Base-by-base conservation (phyloP, 2,329 filamentous ascomycete species). In the Ophiostoma sp. region DNA sequence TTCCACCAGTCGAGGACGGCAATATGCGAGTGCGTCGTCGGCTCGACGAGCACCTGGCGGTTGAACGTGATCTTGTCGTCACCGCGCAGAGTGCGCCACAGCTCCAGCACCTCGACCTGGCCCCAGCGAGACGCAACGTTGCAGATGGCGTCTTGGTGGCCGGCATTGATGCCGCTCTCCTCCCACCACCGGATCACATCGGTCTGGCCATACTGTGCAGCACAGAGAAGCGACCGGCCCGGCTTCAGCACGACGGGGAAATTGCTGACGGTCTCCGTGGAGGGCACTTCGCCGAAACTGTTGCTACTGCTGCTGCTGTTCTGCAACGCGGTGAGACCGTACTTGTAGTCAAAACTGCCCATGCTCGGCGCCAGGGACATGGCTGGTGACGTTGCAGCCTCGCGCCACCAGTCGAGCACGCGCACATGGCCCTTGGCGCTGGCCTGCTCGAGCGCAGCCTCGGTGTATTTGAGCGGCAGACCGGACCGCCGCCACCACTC, bases 1-100 rank as follows among this genome's bases (percentile, higher is more conserved):
- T 91, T 90, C 94, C 94, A 97, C 94, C 94, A 97, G 77, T 97
- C 92, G 8, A 98, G 82, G 31, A 97, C 93, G 48, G 88, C 84
- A 3, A 93, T 87, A 77, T 96, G 91, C 5, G 93, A 92, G 77
- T 94, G 91, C 75, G 93, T 92, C 1, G 94, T 97, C 0, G 94
- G 91, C 10, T 91, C 91, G 0, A 96, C 90, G 0, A 97, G 85
- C 17, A 80, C 78, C 73, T 76, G 76, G 69, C 76, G 74, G 69
- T 78, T 78, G 68, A 79, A 80, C 71, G 76, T 77, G 66, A 80
- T 76, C 74, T 79, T 79, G 71, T 79, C 78, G 73, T 90, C 87
- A 27, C 90, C 90, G 72, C 91, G 89, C 5, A 91, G 81, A 72
- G 86, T 85, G 73, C 91, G 87, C 94, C 94, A 97, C 68, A 91